A percentile compares a stretch with the other conserved stretches of the same genome.
These are phyloP conservation scores for Emergomyces orientalis DNA, from an alignment of 2,329 filamentous ascomycete genomes.

Conservation along the genomic window DNA sequence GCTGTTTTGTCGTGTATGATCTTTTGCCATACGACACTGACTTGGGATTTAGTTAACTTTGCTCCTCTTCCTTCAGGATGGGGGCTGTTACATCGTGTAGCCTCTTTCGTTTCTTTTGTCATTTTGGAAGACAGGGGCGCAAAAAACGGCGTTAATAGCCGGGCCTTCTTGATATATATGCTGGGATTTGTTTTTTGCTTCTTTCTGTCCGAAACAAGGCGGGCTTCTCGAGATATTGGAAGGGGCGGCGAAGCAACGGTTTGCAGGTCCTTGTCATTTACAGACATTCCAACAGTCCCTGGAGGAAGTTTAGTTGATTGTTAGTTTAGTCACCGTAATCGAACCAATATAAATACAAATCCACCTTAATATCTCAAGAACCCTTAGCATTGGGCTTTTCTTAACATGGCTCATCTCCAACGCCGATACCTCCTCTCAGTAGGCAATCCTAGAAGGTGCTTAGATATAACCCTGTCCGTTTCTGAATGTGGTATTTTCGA, in stretches of 20 bases:
- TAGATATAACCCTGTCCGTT: too few species aligned
- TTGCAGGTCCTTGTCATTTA: neutral
- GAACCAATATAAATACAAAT: neutral
- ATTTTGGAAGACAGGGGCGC: neutral
- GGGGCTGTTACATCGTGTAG: neutral
- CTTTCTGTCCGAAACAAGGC: neutral
- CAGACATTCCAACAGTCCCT: neutral
- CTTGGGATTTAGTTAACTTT: neutral
- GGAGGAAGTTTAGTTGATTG: neutral
- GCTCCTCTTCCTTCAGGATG: neutral
- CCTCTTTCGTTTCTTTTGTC: neutral
- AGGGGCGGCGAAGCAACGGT: neutral
- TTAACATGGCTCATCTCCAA: too few species aligned
- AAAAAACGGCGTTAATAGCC: neutral
- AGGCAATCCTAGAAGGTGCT: too few species aligned
- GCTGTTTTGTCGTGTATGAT: conserved; percentile 1
- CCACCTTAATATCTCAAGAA: neutral
- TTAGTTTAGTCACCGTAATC: neutral
- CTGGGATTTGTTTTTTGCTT: neutral
- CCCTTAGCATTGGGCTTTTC: too few species aligned
- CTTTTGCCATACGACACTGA: neutral
- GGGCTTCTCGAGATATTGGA: neutral
- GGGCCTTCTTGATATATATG: neutral
- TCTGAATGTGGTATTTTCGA: too few species aligned
- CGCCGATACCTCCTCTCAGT: too few species aligned